phyloP scores from a whole-genome alignment of 768 basidiomycete species.

The Lentinus tigrinus region DNA sequence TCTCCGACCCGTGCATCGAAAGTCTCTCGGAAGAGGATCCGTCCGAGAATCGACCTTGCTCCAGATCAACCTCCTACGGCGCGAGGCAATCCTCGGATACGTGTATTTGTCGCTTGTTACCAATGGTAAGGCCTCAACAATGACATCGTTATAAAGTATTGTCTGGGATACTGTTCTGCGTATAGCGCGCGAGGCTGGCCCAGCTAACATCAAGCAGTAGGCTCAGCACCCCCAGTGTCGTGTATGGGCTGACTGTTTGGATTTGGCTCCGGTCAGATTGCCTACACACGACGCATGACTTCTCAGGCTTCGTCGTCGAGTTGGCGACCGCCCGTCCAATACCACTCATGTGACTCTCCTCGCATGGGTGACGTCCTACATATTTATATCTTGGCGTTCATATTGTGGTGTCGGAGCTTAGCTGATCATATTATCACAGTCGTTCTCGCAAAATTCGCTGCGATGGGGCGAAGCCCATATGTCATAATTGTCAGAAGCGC shows the following conservation, averaged over 20 bases:
- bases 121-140: slow-evolving; percentile 56
- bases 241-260: slow-evolving; percentile 36
- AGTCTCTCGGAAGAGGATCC: slow-evolving; percentile 6
- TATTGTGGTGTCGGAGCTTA: too few species aligned
- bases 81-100: slow-evolving; percentile 68
- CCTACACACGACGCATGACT: too few species aligned
- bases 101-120: slow-evolving; percentile 76
- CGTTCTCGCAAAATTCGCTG: slow-evolving; percentile 14
- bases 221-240: neutral
- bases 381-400: neutral
- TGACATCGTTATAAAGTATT: too few species aligned
- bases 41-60: slow-evolving; percentile 62
- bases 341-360: too few species aligned
- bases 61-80: slow-evolving; percentile 77
- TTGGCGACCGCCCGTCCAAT: too few species aligned
- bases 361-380: too few species aligned
- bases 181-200: too few species aligned
- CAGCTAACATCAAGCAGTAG: too few species aligned
- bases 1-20: neutral
- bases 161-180: too few species aligned
- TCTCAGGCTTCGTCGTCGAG: too few species aligned
- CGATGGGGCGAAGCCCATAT: slow-evolving; percentile 14
- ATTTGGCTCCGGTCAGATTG: neutral
- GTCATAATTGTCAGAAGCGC: slow-evolving; percentile 12
- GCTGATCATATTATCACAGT: neutral